phyloP scores from a whole-genome alignment of 768 basidiomycete species.

The Boletus subcaerulescens region DNA sequence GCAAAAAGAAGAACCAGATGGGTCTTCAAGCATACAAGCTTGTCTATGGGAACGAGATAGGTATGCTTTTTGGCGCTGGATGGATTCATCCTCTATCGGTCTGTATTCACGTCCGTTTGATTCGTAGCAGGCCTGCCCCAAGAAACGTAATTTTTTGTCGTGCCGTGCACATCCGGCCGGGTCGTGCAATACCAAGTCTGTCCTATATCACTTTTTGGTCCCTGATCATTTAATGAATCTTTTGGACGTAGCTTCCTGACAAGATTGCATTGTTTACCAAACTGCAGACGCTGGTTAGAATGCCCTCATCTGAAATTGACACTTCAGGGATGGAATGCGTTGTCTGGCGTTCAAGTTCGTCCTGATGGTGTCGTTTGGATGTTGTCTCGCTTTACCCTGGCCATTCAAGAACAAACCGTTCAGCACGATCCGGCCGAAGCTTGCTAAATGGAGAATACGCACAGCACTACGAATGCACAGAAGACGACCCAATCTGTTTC shows the following conservation, averaged over 20 bases:
- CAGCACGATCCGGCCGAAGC: too few relatives aligned
- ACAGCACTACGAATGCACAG: too few relatives aligned
- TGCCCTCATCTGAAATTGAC: conserved; percentile 11
- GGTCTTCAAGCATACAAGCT: conserved; percentile 27
- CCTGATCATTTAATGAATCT: not conserved
- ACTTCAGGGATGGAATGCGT: conserved; percentile 8
- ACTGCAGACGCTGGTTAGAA: conserved; percentile 30
- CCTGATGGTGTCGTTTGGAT: not conserved
- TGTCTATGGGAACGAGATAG: conserved; percentile 8
- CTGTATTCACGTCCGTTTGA: not conserved
- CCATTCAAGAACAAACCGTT: not conserved
- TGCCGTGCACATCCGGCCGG: conserved; percentile 74
- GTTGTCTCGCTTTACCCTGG: not conserved
- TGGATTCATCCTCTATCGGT: not conserved
- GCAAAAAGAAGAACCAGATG: conserved; percentile 7
- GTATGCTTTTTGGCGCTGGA: not conserved
- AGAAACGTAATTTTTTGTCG: conserved; percentile 73
- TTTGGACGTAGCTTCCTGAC: conserved; percentile 37
- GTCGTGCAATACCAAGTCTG: conserved; percentile 71
- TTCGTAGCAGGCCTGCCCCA: not conserved
- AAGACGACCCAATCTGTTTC: too few relatives aligned
- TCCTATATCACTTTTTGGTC: not conserved
- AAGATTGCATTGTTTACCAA: conserved; percentile 43
- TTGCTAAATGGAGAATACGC: too few relatives aligned
- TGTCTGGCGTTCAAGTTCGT: not conserved